Base-by-base conservation (phyloP, 2,329 filamentous ascomycete species). In the Basipetospora chlamydospora region DNA sequence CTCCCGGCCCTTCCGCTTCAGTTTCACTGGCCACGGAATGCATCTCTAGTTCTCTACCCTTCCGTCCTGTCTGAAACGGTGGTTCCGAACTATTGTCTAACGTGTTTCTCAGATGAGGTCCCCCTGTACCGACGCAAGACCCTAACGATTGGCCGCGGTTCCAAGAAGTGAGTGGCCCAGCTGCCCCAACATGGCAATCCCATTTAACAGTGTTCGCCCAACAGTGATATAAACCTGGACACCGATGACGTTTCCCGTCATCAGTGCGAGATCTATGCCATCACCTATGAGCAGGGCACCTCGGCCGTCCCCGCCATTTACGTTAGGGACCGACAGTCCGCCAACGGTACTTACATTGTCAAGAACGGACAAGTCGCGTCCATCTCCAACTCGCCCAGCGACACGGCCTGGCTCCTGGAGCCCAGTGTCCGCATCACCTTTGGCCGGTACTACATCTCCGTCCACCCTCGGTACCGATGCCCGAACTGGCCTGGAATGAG, bases 281-380 rank as follows among this genome's bases (percentile, higher is more conserved):
- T 43, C 5, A 35, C 31, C 6, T 33, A 22, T 15, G 31, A 33
- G 18, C 31, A 13, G 9, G 21, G 21, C 20, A 15, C 20, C 18
- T 16, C 7, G 9, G n/a, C 11, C 18, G 18, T 20, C 13, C 31
- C 31, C 21, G 21, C 31, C 7, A 50, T 74, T 28, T 75, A 72
- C 42, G 67, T 72, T 20, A 64, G 70, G 11, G 71, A 76, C 43
- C 61, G 65, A 17, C 61, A 63, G 36, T 73, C 70, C 4, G 54
- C 53, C 12, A 67, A 66, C 37, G 70, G 70, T 3, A 38, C 35
- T 2, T 26, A 18, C 29, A 21, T 38, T 15, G 9, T 32, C 16
- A 18, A 28, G 11, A 32, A 26, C 9, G 28, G 16, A 7, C 7
- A 26, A n/a, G 22, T 16, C 7, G 26, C 20, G 13, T 16, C 22